Conservation (phyloP, 192 early-diverging fungal species). For the Cladochytrium replicatum region DNA sequence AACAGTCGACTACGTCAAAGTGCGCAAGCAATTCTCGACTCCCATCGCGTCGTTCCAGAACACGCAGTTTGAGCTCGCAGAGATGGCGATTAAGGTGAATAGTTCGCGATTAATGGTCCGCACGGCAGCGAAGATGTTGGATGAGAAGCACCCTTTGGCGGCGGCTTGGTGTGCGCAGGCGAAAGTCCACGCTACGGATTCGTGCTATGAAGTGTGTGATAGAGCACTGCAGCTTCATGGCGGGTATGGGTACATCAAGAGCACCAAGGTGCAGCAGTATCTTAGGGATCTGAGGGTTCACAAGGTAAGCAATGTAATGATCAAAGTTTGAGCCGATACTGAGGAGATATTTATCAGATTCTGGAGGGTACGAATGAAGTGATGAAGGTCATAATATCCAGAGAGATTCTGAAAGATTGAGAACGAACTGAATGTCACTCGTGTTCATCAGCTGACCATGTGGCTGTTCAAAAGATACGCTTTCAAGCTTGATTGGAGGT, state of each 20-base stretch:
- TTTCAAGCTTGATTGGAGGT: no score
- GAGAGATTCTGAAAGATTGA: constrained; percentile 38
- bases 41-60: constrained; percentile 37
- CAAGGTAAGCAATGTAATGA: no score
- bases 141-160: constrained; percentile 24
- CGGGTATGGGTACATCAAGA: constrained; percentile 52
- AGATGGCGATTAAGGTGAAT: constrained; percentile 40
- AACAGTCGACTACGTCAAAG: constrained; percentile 20
- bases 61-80: constrained; percentile 48
- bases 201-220: constrained; percentile 42
- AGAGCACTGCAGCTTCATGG: constrained; percentile 43
- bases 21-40: constrained; percentile 41
- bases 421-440: neutral
- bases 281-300: constrained; percentile 46
- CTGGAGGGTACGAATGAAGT: constrained; percentile 53
- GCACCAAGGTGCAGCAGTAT: constrained; percentile 49
- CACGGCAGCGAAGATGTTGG: constrained; percentile 32
- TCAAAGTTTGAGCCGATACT: no score
- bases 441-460: no score
- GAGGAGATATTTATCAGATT: no score
- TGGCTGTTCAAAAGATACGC: constrained; percentile 1
- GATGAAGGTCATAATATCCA: constrained; percentile 46
- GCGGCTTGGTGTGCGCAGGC: constrained; percentile 46
- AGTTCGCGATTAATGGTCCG: constrained; percentile 42
- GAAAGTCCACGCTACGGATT: constrained; percentile 44